phyloP scores from a whole-genome alignment of 768 basidiomycete species.

The Kwoniella sp. region DNA sequence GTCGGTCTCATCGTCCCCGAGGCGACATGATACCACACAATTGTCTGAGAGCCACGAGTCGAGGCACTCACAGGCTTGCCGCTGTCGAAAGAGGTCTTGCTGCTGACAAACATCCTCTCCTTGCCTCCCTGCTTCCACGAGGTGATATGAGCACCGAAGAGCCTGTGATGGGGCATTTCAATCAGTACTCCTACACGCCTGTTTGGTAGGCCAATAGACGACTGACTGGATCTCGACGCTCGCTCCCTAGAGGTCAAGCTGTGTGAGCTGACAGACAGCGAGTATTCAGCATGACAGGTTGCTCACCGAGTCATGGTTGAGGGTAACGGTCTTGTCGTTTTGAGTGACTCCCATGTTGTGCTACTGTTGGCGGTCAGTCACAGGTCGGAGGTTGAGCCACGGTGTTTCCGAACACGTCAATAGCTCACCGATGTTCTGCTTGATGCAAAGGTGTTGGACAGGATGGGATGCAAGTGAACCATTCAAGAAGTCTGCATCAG shows the following conservation, averaged over 20 bases:
- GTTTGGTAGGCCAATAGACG: too few species aligned
- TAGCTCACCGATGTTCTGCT: too few species aligned
- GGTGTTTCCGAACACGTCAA: too few species aligned
- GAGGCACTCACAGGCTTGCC: constrained; percentile 68
- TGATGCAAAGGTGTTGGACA: too few species aligned
- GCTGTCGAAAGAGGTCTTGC: constrained; percentile 73
- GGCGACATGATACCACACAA: too few species aligned
- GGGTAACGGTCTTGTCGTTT: constrained; percentile 31
- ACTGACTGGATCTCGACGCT: constrained; percentile 43
- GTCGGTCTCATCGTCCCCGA: too few species aligned
- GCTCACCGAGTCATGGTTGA: constrained; percentile 35
- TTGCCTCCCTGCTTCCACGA: constrained; percentile 66
- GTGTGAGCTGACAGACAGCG: background rate
- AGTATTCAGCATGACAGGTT: background rate
- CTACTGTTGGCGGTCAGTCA: background rate
- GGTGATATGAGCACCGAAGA: constrained; percentile 79
- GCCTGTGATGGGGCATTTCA: constrained; percentile 36
- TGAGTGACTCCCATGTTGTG: constrained; percentile 36
- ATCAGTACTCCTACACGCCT: too few species aligned
- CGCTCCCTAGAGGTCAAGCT: constrained; percentile 18
- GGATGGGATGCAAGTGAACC: too few species aligned
- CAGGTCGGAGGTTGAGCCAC: too few species aligned
- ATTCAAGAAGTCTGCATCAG: too few species aligned
- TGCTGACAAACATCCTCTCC: constrained; percentile 77
- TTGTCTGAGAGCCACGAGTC: too few species aligned